Base-by-base conservation (phyloP, 441 rosid genomes). In the Metrosideros polymorpha region DNA sequence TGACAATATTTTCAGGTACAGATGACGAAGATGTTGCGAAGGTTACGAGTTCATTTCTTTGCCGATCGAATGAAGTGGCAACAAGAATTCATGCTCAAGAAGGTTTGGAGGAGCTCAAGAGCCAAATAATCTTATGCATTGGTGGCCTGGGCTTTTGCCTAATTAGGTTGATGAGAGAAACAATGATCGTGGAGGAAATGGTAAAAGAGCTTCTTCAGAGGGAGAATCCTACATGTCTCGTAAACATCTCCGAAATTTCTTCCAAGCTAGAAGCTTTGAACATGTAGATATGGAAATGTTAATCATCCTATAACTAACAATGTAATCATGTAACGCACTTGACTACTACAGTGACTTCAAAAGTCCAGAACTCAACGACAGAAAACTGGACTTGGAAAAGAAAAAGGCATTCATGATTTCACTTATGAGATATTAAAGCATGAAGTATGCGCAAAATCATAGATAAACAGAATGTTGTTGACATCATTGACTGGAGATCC, bases 81-180 rank as follows among this genome's bases (percentile, higher is more conserved):
- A 77, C 63, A 24, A 85, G 22, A 82, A 88, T 87, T 25, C 83
- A 90, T 82, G 79, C 47, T 82, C 66, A 45, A 61, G 91, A 91
- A 85, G 90, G 71, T 32, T 93, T 91, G 30, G 92, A 90, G 85
- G 89, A 83, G 85, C 77, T 88, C n/a, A 92, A 89, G 90, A 90
- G 90, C 86, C 91, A 88, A 86, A 90, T 89, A 84, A 85, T 89
- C 50, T 87, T 94, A 77, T 85, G 91, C 86, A 77, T 91, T 57
- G 88, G 92, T 77, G 89, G 93, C 83, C 83, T 95, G 52, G 93
- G 91, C 24, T 96, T 95, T 89, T 91, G 97, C 93, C 91, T 93
- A 55, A 89, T 88, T 84, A 90, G 86, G 89, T 86, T 95, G 86
- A 88, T 92, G 89, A 91, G 53, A 84, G 98, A 94, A 91, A 91